Percentiles rank a stretch among this genome's conserved stretches.
phyloP scores from a whole-genome alignment of 179 eudicot genomes.

The Silene noctiflora region DNA sequence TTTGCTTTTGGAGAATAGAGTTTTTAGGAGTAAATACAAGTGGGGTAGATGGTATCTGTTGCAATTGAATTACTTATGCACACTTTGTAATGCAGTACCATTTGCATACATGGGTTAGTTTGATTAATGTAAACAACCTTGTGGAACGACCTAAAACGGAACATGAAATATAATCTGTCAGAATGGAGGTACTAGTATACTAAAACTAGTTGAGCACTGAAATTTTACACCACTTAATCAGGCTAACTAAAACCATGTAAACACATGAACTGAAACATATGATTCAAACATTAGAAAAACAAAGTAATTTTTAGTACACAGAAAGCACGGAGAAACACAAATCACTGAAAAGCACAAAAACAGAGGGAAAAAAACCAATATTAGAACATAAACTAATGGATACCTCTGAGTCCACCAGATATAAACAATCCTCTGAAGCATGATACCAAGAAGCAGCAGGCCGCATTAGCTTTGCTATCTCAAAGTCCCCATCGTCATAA shows the following conservation, averaged over 20 bases:
- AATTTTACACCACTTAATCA: no score
- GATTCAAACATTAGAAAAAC: no score
- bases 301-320: not conserved
- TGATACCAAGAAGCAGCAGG: slow-evolving; percentile 89
- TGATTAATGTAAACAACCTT: not conserved
- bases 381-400: not conserved
- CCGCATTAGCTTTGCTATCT: slow-evolving; percentile 64
- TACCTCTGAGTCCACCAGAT: slow-evolving; percentile 93
- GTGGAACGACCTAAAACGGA: not conserved
- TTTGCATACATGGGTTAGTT: not conserved
- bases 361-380: not conserved
- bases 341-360: not conserved
- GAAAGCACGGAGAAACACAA: not conserved
- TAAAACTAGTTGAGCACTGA: no score
- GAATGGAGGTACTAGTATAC: no score
- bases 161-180: not conserved
- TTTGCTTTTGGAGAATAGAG: no score
- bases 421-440: slow-evolving; percentile 63
- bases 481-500: slow-evolving; percentile 95
- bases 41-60: not conserved
- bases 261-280: no score
- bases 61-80: not conserved
- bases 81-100: not conserved
- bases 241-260: no score
- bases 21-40: not conserved